phyloP scores from a whole-genome alignment of 192 early-diverging fungal genomes.

The Coemansia sp. region DNA sequence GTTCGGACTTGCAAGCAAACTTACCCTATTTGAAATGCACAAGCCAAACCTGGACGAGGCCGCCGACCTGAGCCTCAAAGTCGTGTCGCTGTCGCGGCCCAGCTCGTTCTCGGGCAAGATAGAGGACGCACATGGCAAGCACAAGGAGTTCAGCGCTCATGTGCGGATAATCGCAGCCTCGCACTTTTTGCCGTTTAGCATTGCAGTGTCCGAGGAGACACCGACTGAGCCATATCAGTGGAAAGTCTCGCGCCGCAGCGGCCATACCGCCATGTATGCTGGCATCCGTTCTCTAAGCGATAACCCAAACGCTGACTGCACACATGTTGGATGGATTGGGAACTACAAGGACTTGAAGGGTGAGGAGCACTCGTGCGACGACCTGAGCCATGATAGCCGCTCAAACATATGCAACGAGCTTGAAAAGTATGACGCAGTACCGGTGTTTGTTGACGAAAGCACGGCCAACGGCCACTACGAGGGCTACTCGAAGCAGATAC shows the following conservation, averaged over 20 bases:
- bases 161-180: slow-evolving; percentile 51
- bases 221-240: slow-evolving; percentile 55
- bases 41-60: slow-evolving; percentile 36
- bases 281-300: slow-evolving; percentile 71
- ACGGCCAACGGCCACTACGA: slow-evolving; percentile 86
- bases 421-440: slow-evolving; percentile 59
- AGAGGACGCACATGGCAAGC: slow-evolving; percentile 14
- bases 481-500: slow-evolving; percentile 94
- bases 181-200: slow-evolving; percentile 54
- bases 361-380: slow-evolving; percentile 56
- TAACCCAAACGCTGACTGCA: slow-evolving; percentile 57
- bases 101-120: slow-evolving; percentile 40
- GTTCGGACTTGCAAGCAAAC: background rate
- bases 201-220: slow-evolving; percentile 37
- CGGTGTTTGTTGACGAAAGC: slow-evolving; percentile 76
- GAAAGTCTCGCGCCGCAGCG: slow-evolving; percentile 60
- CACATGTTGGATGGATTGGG: slow-evolving; percentile 77
- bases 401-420: slow-evolving; percentile 59
- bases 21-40: slow-evolving; percentile 15
- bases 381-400: slow-evolving; percentile 56
- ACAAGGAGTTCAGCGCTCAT: slow-evolving; percentile 28
- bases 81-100: slow-evolving; percentile 36
- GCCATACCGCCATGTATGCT: slow-evolving; percentile 88
- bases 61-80: slow-evolving; percentile 36
- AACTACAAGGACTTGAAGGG: slow-evolving; percentile 60